A percentile compares a stretch with the other conserved stretches of the same genome.
Evolutionary conservation across 441 rosid species (phyloP).

Genomic region (Pelargonium citronellum): DNA sequence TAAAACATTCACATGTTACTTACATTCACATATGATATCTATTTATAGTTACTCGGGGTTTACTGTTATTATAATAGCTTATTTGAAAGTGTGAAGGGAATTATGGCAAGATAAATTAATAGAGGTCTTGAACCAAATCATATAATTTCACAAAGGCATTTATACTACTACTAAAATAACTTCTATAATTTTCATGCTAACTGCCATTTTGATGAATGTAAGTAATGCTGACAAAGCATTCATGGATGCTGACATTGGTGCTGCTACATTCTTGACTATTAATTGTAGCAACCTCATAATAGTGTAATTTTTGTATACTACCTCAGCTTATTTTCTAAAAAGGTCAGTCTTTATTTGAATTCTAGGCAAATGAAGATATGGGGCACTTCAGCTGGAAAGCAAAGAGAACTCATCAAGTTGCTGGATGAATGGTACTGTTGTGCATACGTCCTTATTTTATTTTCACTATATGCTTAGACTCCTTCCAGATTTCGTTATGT

Average conservation of each 20-base stretch:
- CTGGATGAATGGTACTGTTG: slow-evolving; percentile 84
- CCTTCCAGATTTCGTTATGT: slow-evolving; percentile 2
- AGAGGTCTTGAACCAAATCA: background rate
- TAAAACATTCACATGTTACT: background rate
- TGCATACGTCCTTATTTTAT: slow-evolving; percentile 16
- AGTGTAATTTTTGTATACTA: background rate
- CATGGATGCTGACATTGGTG: background rate
- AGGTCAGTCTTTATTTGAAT: slow-evolving; percentile 12
- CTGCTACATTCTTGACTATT: slow-evolving; percentile 2
- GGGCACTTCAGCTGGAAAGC: slow-evolving; percentile 83
- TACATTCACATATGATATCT: background rate
- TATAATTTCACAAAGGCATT: background rate
- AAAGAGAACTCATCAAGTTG: slow-evolving; percentile 77
- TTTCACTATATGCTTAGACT: background rate
- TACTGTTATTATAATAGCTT: too few relatives aligned
- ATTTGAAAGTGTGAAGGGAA: too few relatives aligned
- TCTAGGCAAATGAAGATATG: slow-evolving; percentile 87
- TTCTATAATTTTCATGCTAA: background rate
- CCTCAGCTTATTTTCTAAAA: background rate
- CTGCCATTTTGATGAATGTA: background rate
- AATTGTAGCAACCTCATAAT: background rate
- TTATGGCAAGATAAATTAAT: too few relatives aligned
- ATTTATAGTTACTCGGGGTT: background rate
- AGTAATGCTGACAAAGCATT: background rate
- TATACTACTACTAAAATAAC: background rate